Evolutionary conservation across 2,329 filamentous ascomycete species (phyloP).

Genomic region (Hymenoscyphus occultus): DNA sequence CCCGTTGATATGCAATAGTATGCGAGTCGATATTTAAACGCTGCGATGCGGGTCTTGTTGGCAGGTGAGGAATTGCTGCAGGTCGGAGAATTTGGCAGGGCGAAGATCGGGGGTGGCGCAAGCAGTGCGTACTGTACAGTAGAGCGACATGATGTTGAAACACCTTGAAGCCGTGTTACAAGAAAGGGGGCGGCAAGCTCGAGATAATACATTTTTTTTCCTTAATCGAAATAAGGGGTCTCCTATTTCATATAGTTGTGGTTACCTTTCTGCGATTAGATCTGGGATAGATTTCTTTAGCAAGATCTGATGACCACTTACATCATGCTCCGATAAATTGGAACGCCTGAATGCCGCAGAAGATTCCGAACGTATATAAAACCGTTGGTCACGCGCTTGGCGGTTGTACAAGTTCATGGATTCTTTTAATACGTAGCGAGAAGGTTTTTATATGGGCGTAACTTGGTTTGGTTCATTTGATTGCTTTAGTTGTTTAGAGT

Average conservation of each 20-base stretch:
- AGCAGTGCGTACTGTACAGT: not conserved
- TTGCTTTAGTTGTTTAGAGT: too few relatives aligned
- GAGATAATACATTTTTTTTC: not conserved
- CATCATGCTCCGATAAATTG: not conserved
- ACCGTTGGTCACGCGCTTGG: not conserved
- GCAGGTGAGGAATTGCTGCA: not conserved
- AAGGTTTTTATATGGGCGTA: not conserved
- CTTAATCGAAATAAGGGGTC: not conserved
- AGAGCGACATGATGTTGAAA: not conserved
- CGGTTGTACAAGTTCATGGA: not conserved
- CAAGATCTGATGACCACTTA: not conserved
- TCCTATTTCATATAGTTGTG: not conserved
- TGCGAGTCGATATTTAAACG: conserved; percentile 8
- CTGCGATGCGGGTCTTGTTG: not conserved
- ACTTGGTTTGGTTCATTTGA: not conserved
- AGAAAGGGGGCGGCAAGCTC: not conserved
- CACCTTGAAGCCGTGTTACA: not conserved
- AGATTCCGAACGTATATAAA: not conserved
- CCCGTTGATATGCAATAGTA: conserved; percentile 4
- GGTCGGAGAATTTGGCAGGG: not conserved
- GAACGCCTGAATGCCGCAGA: not conserved
- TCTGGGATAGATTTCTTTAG: not conserved
- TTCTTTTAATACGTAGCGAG: not conserved
- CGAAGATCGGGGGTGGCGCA: not conserved
- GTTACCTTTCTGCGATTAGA: not conserved